phyloP scores from a whole-genome alignment of 2,329 filamentous ascomycete species.

The Clonostachys sp. region DNA sequence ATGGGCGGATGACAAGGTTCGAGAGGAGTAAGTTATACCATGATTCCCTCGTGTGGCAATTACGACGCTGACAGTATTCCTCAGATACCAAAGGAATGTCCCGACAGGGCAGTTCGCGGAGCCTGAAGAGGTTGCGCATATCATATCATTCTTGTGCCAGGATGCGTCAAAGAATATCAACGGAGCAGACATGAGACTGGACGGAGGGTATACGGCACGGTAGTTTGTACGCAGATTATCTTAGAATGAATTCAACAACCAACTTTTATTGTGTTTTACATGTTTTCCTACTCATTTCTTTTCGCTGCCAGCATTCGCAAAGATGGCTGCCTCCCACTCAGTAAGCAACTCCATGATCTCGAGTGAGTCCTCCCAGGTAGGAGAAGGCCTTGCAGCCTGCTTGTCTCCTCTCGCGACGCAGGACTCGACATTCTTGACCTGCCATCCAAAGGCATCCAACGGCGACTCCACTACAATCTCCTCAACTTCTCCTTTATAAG shows the following conservation, averaged over 20 bases:
- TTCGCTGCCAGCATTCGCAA: not conserved
- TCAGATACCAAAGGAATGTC: slow-evolving; percentile 4
- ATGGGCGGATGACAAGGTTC: slow-evolving; percentile 5
- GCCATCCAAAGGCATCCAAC: slow-evolving; percentile 14
- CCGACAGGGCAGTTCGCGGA: slow-evolving; percentile 6
- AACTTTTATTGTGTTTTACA: too few species aligned
- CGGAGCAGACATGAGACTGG: slow-evolving; percentile 5
- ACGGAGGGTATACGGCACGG: slow-evolving; percentile 6
- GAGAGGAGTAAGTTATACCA: slow-evolving; percentile 3
- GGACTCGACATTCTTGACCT: slow-evolving; percentile 14
- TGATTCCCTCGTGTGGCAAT: too few species aligned
- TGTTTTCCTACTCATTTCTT: too few species aligned
- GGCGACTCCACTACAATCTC: slow-evolving; percentile 11
- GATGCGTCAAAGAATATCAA: slow-evolving; percentile 5
- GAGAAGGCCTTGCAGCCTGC: slow-evolving; percentile 12
- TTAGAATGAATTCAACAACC: too few species aligned
- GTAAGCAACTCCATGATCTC: slow-evolving; percentile 17
- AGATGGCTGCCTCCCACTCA: slow-evolving; percentile 13
- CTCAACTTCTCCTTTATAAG: slow-evolving; percentile 6
- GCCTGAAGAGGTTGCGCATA: slow-evolving; percentile 6
- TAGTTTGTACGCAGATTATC: not conserved
- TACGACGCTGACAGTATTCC: not conserved
- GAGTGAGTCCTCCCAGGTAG: slow-evolving; percentile 13
- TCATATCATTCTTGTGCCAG: slow-evolving; percentile 5
- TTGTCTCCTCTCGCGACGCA: slow-evolving; percentile 8